phyloP scores from a whole-genome alignment of 805 yeast species.

The Tetrapisispora namnaoensis region DNA sequence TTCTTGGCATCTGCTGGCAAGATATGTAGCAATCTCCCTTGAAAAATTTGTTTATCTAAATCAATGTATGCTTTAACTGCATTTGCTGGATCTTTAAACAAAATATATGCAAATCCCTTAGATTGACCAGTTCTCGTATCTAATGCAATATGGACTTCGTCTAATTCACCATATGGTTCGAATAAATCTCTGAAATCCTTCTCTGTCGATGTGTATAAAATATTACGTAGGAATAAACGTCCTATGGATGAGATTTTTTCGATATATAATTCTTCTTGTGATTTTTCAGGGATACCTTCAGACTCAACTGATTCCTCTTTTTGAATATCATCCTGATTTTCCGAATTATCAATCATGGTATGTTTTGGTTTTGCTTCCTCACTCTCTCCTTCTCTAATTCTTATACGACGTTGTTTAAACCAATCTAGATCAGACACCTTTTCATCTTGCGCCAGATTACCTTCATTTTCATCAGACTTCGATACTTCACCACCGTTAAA shows the following conservation, averaged over 20 bases:
- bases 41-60: conserved; percentile 82
- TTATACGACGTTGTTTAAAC: conserved; percentile 65
- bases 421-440: conserved; percentile 72
- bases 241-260: conserved; percentile 57
- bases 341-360: conserved; percentile 5
- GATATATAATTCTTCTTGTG: conserved; percentile 38
- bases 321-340: conserved; percentile 4
- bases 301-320: not conserved
- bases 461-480: conserved; percentile 1
- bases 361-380: conserved; percentile 8
- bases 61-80: conserved; percentile 68
- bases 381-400: conserved; percentile 47
- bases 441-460: conserved; percentile 37
- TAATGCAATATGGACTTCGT: conserved; percentile 86
- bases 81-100: conserved; percentile 54
- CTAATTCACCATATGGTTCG: conserved; percentile 55
- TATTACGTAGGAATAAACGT: conserved; percentile 80
- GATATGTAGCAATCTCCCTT: conserved; percentile 86
- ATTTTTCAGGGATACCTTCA: conserved; percentile 11
- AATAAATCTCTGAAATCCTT: conserved; percentile 65
- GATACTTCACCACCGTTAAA: not conserved
- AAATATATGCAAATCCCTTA: conserved; percentile 85
- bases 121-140: conserved; percentile 85
- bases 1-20: conserved; percentile 78
- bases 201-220: conserved; percentile 69